Percentiles rank a stretch among this genome's conserved stretches.
Conservation (phyloP, 192 early-diverging fungal species). For the Linnemannia zychae region DNA sequence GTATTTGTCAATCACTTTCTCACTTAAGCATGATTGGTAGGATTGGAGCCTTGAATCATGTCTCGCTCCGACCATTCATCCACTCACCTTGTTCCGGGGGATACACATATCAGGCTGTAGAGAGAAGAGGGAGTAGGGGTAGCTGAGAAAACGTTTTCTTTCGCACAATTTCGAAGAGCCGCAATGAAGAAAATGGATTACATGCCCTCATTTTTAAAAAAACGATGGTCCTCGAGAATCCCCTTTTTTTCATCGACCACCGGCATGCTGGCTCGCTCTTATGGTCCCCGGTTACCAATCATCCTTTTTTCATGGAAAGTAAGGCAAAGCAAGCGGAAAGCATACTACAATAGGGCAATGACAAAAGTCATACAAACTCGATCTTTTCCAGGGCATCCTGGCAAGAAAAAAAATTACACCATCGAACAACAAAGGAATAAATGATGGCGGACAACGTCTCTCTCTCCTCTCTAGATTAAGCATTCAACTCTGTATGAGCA, state of each 20-base stretch:
- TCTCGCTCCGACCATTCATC: conserved; percentile 5
- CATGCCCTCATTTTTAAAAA: too few species aligned
- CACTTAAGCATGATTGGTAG: neutral
- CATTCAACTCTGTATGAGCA: neutral
- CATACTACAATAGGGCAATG: neutral
- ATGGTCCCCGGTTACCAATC: too few species aligned
- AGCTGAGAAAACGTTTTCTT: neutral
- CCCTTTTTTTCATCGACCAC: too few species aligned
- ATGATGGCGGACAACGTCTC: neutral
- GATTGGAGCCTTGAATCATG: neutral
- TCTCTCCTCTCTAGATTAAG: too few species aligned
- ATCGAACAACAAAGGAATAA: neutral
- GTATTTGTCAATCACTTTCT: neutral
- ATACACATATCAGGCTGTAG: neutral
- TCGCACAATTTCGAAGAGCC: too few species aligned
- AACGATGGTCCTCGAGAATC: too few species aligned
- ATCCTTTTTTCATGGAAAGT: neutral
- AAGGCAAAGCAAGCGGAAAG: neutral
- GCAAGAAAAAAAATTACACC: neutral
- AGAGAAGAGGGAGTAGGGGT: neutral
- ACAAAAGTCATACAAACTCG: neutral
- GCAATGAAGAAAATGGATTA: too few species aligned
- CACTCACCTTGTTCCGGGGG: neutral
- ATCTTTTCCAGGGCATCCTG: too few species aligned
- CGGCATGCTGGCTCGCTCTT: too few species aligned